Evolutionary conservation across 2,329 filamentous ascomycete genomes (phyloP), one percentile per base, ranked within the genome.

Genomic region (Monilinia polystroma): DNA sequence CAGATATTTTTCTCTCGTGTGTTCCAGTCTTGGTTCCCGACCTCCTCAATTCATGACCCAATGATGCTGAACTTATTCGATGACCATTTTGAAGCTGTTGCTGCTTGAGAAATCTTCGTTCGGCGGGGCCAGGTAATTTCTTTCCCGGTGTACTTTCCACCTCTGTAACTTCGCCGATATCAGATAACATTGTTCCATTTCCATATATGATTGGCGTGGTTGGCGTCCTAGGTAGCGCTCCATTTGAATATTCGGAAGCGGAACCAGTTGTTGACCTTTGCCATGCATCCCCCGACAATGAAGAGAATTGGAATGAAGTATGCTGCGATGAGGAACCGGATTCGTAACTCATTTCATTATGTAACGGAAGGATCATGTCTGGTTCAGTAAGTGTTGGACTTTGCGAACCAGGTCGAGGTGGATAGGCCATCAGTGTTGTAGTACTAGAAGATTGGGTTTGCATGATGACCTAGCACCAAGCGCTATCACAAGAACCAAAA

Each of bases 361-460:
- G 88, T 68, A 59, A n/a, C 11, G 93, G 93, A 63, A 97, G 81
- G 74, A 97, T 96, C 92, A 97, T 93, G 77, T 96, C 93, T 63
- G 93, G 92, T 78, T 97, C 96, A 66, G 92, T 96, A 74, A 97
- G 81, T 2, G 93, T 96, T 57, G 93, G 93, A 68, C 92, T 96
- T 57, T 93, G 93, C 68, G 92, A 96, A 16, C 87, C 87, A 70
- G 90, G 88, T 67, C 82, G 78, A 55, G 82, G 76, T 23, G 80
- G 78, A 72, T 84, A 82, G 54, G 78, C 67, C 72, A 75, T 75
- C 49, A 69, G 71, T 29, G 70, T 60, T 23, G 73, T 72, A 26
- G 74, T 68, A 53, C 70, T 72, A 29, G 66, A 68, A 45, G 69
- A 72, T 69, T 71, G 74, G 57, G 69, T 63, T 68, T 72, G 74